Evolutionary conservation across 2,329 filamentous ascomycete species (phyloP).

Genomic region (Aspergillus ustus): DNA sequence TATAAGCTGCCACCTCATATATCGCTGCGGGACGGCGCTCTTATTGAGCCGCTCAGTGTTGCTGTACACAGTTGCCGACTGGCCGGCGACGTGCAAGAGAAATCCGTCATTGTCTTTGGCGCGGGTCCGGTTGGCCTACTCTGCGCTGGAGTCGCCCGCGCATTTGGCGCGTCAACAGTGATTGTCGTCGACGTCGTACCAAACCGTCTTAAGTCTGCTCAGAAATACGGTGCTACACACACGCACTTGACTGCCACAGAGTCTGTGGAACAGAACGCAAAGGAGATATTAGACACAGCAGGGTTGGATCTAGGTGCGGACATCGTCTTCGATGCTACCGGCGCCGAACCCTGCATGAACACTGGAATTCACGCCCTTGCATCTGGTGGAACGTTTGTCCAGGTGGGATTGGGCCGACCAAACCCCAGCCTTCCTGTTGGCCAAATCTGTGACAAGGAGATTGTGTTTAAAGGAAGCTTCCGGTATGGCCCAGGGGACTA

Average conservation of each 20-base stretch:
- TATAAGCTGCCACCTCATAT: constrained; percentile 70
- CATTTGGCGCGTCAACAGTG: constrained; percentile 78
- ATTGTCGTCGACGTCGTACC: constrained; percentile 74
- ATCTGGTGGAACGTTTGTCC: constrained; percentile 73
- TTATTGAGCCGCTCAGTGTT: constrained; percentile 84
- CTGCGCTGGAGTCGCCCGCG: constrained; percentile 78
- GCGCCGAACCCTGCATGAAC: constrained; percentile 76
- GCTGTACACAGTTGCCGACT: constrained; percentile 80
- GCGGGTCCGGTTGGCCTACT: constrained; percentile 83
- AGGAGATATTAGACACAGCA: constrained; percentile 62
- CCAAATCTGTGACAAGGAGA: constrained; percentile 83
- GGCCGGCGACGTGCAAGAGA: constrained; percentile 71
- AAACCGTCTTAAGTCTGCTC: constrained; percentile 73
- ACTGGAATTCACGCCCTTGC: constrained; percentile 69
- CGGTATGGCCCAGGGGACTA: constrained; percentile 87
- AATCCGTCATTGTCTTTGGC: constrained; percentile 79
- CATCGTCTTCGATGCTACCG: constrained; percentile 75
- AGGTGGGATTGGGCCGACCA: constrained; percentile 82
- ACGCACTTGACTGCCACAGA: constrained; percentile 64
- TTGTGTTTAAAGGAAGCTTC: constrained; percentile 82
- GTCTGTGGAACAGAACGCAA: constrained; percentile 71
- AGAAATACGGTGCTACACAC: constrained; percentile 60
- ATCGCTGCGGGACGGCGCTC: constrained; percentile 76
- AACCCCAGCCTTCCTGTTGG: constrained; percentile 72
- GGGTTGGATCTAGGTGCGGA: constrained; percentile 69